A percentile compares a stretch with the other conserved stretches of the same genome.
Evolutionary conservation across 2,329 filamentous ascomycete genomes (phyloP).

Genomic region (Diplocarpon mali): DNA sequence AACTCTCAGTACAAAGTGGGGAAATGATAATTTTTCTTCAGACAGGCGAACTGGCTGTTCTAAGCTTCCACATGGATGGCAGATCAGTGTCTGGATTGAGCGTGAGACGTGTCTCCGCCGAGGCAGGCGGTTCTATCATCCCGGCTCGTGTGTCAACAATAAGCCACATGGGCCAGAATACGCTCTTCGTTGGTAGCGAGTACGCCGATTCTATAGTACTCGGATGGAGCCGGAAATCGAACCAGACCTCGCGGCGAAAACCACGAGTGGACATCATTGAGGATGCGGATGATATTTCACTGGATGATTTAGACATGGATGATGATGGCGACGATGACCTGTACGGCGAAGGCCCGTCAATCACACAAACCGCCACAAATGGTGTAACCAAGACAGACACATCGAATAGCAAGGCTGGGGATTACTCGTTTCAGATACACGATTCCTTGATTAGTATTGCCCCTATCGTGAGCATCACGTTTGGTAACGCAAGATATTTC

Average conservation of each 20-base stretch:
- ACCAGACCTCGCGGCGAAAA: constrained; percentile 50
- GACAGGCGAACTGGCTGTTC: constrained; percentile 60
- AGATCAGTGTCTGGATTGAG: constrained; percentile 79
- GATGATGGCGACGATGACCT: constrained; percentile 43
- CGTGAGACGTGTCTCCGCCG: constrained; percentile 52
- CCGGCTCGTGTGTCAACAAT: constrained; percentile 57
- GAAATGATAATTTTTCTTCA: constrained; percentile 77
- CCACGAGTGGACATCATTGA: constrained; percentile 40
- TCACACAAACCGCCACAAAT: constrained; percentile 27
- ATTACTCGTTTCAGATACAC: constrained; percentile 64
- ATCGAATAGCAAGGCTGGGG: constrained; percentile 41
- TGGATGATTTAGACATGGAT: constrained; percentile 39
- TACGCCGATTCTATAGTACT: constrained; percentile 70
- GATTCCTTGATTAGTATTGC: constrained; percentile 70
- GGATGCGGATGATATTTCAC: constrained; percentile 47
- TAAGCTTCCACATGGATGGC: constrained; percentile 81
- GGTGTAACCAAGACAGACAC: constrained; percentile 27
- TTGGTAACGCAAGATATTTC: constrained; percentile 45
- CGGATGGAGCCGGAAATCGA: constrained; percentile 62
- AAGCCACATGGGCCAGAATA: constrained; percentile 53
- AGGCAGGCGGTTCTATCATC: constrained; percentile 53
- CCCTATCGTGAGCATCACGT: constrained; percentile 63
- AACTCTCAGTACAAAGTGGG: constrained; percentile 63
- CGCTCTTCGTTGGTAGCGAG: constrained; percentile 79
- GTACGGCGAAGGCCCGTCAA: constrained; percentile 45